Evolutionary conservation across 371 early-diverging fungal species (phyloP).

Genomic region (Blakeslea trispora): DNA sequence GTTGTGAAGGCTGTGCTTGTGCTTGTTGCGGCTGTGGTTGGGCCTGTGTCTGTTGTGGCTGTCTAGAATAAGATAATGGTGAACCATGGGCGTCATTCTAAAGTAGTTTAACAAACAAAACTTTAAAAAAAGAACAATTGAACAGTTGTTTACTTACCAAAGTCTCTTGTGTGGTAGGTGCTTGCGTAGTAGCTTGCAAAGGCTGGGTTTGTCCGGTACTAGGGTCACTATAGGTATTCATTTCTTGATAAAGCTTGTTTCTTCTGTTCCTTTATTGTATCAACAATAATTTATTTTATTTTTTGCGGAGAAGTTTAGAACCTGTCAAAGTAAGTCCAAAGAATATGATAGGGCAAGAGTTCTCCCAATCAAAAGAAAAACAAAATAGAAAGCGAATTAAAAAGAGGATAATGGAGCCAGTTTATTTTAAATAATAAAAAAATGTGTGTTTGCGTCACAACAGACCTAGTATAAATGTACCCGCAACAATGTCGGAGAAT

Average conservation of each 20-base stretch:
- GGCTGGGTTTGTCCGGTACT: conserved; percentile 13
- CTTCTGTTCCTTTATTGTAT: too few species aligned
- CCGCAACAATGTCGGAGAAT: too few species aligned
- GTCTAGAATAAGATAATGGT: conserved; percentile 13
- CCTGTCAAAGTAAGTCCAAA: conserved; percentile 26
- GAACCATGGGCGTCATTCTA: conserved; percentile 21
- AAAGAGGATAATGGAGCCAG: too few species aligned
- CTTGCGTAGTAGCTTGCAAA: conserved; percentile 16
- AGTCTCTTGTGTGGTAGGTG: conserved; percentile 4
- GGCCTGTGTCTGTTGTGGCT: background rate
- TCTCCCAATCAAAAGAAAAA: conserved; percentile 31
- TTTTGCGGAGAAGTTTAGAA: conserved; percentile 21
- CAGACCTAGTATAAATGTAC: too few species aligned
- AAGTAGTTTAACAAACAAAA: background rate
- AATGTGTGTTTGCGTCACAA: too few species aligned
- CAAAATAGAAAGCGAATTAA: conserved; percentile 17
- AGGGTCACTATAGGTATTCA: conserved; percentile 16
- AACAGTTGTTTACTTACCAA: conserved; percentile 9
- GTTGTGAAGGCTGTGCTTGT: too few species aligned
- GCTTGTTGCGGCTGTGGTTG: conserved; percentile 6
- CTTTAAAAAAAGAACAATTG: too few species aligned
- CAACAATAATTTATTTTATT: background rate
- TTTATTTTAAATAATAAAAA: too few species aligned
- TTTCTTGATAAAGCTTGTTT: too few species aligned
- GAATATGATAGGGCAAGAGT: conserved; percentile 26